Evolutionary conservation across 441 rosid species (phyloP).

Genomic region (Lepidium campestre): DNA sequence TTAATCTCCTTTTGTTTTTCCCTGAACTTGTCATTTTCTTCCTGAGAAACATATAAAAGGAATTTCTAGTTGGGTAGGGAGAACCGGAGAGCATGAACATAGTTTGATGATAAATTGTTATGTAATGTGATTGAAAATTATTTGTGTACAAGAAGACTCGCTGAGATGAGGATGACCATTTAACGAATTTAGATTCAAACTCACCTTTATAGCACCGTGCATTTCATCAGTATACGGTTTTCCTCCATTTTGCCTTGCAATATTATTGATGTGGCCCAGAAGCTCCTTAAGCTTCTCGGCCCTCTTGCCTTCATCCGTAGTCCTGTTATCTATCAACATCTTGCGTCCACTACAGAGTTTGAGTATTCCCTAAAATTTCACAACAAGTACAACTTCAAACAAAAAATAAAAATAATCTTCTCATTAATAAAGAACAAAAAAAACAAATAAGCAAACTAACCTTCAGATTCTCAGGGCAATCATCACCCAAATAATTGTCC

Average conservation of each 20-base stretch:
- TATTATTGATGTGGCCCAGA: not conserved
- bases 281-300: not conserved
- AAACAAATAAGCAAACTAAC: no score
- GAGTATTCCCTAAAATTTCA: not conserved
- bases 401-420: not conserved
- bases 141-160: no score
- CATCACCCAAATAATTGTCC: no score
- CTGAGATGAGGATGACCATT: no score
- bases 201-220: not conserved
- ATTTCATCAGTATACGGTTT: not conserved
- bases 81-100: no score
- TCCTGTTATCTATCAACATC: not conserved
- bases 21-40: not conserved
- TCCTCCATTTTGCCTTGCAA: not conserved
- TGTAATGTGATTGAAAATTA: no score
- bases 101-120: no score
- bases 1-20: not conserved
- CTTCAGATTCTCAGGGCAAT: no score
- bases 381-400: not conserved
- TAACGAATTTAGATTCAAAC: no score
- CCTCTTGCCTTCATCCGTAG: not conserved
- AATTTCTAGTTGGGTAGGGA: no score
- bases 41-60: not conserved
- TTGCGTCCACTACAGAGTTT: not conserved
- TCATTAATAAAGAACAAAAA: no score